A percentile compares a stretch with the other conserved stretches of the same genome.
Conservation (phyloP, 768 basidiomycete genomes). For the Aureoboletus auriporus region DNA sequence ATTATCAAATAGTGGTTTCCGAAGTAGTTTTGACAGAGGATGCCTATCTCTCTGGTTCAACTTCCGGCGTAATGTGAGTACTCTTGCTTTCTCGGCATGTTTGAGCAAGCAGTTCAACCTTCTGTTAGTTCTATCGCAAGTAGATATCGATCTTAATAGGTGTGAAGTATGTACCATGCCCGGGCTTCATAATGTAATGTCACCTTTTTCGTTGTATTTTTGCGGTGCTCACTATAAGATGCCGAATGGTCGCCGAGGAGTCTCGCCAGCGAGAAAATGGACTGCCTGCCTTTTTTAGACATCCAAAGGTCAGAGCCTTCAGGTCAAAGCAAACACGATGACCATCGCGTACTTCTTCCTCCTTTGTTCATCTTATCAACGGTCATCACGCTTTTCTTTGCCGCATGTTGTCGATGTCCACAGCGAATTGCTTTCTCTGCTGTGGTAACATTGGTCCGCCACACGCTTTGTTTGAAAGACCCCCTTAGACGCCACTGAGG, state of each 20-base stretch:
- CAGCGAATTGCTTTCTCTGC: conserved; percentile 11
- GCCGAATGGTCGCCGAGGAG: conserved; percentile 4
- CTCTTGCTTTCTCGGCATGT: conserved; percentile 5
- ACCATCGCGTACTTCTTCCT: conserved; percentile 1
- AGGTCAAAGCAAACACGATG: conserved; percentile 4
- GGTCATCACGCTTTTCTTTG: conserved; percentile 3
- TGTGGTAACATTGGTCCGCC: conserved; percentile 8
- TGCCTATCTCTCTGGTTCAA: conserved; percentile 96
- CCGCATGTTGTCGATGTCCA: conserved; percentile 2
- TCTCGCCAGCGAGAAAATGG: neutral
- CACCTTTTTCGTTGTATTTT: conserved; percentile 4
- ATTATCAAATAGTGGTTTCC: conserved; percentile 68
- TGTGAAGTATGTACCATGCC: conserved; percentile 18
- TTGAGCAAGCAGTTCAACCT: conserved; percentile 12
- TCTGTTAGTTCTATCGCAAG: conserved; percentile 74
- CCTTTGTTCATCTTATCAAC: conserved; percentile 23
- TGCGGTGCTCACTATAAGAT: conserved; percentile 17
- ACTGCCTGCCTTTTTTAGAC: conserved; percentile 14
- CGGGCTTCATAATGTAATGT: conserved; percentile 29
- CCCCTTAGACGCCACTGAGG: conserved; percentile 8
- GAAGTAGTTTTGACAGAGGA: conserved; percentile 95
- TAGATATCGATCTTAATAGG: conserved; percentile 31
- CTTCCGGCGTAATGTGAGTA: conserved; percentile 86
- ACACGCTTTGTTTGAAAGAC: conserved; percentile 18
- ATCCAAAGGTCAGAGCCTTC: neutral